phyloP scores from a whole-genome alignment of 768 basidiomycete species.

The Kwoniella dendrophila region DNA sequence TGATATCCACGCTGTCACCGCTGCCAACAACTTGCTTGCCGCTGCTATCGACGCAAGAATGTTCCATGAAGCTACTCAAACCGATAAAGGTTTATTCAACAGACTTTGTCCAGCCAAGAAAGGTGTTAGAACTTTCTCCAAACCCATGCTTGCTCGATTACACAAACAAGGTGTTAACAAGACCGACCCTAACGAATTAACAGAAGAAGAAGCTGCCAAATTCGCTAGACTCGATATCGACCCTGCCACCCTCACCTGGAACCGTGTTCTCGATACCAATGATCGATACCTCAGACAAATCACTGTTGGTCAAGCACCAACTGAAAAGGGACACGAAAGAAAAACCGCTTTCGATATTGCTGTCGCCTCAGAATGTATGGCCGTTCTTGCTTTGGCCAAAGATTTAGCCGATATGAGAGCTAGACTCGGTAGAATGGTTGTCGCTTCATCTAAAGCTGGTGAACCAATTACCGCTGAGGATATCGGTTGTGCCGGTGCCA shows the following conservation, averaged over 20 bases:
- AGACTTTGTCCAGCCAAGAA: conserved; percentile 91
- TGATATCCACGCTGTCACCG: conserved; percentile 96
- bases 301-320: conserved; percentile 83
- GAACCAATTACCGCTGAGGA: conserved; percentile 95
- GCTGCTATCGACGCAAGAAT: conserved; percentile 95
- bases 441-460: conserved; percentile 87
- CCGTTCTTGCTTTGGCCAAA: conserved; percentile 88
- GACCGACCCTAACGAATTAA: conserved; percentile 86
- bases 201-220: conserved; percentile 83
- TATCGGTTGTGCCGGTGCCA: conserved; percentile 88
- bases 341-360: conserved; percentile 94
- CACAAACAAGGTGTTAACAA: conserved; percentile 94
- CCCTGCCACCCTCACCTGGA: conserved; percentile 87
- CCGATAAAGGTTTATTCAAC: conserved; percentile 90
- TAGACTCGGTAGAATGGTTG: conserved; percentile 89
- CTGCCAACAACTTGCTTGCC: conserved; percentile 94
- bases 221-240: conserved; percentile 94
- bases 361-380: conserved; percentile 97
- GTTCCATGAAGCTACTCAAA: conserved; percentile 94
- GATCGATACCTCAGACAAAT: conserved; percentile 95
- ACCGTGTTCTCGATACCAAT: conserved; percentile 94
- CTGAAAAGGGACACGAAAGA: conserved; percentile 86
- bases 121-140: conserved; percentile 90
- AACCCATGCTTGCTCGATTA: conserved; percentile 93
- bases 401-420: conserved; percentile 82